These are phyloP conservation scores for Solanum clarkiae DNA, from an alignment of 257 asterid species.

Conservation along the genomic window DNA sequence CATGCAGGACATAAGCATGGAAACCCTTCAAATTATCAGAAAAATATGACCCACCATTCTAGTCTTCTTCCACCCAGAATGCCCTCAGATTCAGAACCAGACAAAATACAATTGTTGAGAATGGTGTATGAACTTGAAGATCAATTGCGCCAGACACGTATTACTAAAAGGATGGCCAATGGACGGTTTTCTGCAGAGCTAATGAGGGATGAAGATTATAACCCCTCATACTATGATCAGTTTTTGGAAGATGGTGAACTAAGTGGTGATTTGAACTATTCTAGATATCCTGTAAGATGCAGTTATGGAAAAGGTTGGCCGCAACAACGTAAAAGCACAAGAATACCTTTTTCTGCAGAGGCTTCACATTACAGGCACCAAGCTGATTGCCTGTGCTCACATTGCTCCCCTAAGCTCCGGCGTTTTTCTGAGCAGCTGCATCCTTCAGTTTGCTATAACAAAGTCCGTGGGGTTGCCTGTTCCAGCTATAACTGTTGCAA, in stretches of 20 bases:
- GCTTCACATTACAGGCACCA: slow-evolving; percentile 32
- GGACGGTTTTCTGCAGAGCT: slow-evolving; percentile 10
- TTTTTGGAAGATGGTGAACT: slow-evolving; percentile 18
- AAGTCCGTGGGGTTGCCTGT: slow-evolving; percentile 1
- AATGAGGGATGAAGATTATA: slow-evolving; percentile 6
- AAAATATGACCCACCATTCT: slow-evolving; percentile 21
- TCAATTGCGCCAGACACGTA: slow-evolving; percentile 45
- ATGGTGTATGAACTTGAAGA: slow-evolving; percentile 63
- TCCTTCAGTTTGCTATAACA: slow-evolving; percentile 13
- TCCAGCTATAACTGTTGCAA: slow-evolving; percentile 11
- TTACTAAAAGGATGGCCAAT: slow-evolving; percentile 12
- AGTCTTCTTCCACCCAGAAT: slow-evolving; percentile 20
- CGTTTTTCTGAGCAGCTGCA: slow-evolving; percentile 45
- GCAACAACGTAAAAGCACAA: slow-evolving; percentile 15
- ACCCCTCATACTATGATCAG: slow-evolving; percentile 15
- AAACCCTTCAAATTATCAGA: slow-evolving; percentile 14
- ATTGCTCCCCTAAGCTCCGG: slow-evolving; percentile 34
- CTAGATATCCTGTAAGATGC: slow-evolving; percentile 10
- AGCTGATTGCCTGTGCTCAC: slow-evolving; percentile 36
- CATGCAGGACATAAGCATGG: slow-evolving; percentile 17
- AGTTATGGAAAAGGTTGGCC: slow-evolving; percentile 13
- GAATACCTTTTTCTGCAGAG: slow-evolving; percentile 59
- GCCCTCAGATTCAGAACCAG: slow-evolving; percentile 34
- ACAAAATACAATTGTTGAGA: slow-evolving; percentile 50
- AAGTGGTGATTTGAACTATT: slow-evolving; percentile 18